Evolutionary conservation across 306 rosid species (phyloP).

Genomic region (Cicer chorassanicum): DNA sequence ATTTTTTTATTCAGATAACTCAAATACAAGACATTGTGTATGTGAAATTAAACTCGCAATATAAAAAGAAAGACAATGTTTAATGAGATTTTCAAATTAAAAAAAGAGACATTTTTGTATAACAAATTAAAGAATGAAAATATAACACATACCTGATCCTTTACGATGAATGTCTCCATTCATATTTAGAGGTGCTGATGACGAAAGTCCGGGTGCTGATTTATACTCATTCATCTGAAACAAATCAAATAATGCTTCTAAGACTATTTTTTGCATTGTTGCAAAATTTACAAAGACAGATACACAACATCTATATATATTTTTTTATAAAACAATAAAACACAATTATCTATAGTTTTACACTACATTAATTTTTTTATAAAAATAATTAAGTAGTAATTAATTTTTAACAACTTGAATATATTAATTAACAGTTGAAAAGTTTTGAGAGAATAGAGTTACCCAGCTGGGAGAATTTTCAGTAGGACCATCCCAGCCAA

Average conservation of each 20-base stretch:
- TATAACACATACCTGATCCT: slow-evolving; percentile 42
- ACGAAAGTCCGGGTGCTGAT: slow-evolving; percentile 44
- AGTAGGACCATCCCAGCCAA: slow-evolving; percentile 88
- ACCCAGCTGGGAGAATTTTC: slow-evolving; percentile 91
- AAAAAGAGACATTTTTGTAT: not conserved
- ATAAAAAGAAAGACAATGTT: too few species aligned
- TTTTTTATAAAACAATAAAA: too few species aligned
- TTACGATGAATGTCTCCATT: slow-evolving; percentile 36
- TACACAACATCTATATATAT: too few species aligned
- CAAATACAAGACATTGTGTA: too few species aligned
- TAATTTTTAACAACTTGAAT: slow-evolving; percentile 10
- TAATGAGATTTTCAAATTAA: too few species aligned
- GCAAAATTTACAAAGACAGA: not conserved
- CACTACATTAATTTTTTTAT: not conserved
- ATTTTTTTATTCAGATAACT: too few species aligned
- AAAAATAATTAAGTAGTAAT: not conserved
- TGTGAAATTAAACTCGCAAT: too few species aligned
- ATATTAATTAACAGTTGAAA: not conserved
- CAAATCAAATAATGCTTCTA: slow-evolving; percentile 4
- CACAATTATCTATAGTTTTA: not conserved
- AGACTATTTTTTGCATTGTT: not conserved
- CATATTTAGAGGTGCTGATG: slow-evolving; percentile 51
- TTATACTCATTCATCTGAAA: slow-evolving; percentile 76
- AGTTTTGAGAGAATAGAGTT: slow-evolving; percentile 16
- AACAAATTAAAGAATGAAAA: not conserved